Evolutionary conservation across 2,329 filamentous ascomycete genomes (phyloP).

Genomic region (Seiridium cupressi): DNA sequence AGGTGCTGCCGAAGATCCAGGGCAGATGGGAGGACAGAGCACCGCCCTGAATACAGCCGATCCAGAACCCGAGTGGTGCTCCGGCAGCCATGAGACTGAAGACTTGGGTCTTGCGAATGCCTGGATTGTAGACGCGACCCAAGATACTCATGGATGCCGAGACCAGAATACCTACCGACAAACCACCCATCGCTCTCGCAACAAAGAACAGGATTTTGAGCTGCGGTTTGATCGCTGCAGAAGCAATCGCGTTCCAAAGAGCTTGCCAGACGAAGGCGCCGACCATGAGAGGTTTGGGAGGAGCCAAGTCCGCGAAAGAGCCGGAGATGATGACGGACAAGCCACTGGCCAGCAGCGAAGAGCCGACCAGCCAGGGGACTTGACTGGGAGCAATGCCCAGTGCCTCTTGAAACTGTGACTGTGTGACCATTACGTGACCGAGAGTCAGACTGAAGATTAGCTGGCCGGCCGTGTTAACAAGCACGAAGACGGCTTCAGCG

Average conservation of each 20-base stretch:
- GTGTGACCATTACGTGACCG: conserved; percentile 38
- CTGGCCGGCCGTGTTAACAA: conserved; percentile 39
- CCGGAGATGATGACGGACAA: conserved; percentile 38
- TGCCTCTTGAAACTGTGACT: conserved; percentile 32
- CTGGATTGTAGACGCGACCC: conserved; percentile 34
- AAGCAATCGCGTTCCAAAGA: conserved; percentile 34
- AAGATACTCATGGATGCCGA: conserved; percentile 33
- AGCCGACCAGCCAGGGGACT: conserved; percentile 40
- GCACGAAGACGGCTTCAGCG: conserved; percentile 36
- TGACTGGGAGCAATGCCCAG: conserved; percentile 36
- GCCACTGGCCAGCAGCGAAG: conserved; percentile 38
- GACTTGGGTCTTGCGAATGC: conserved; percentile 33
- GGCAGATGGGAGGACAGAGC: conserved; percentile 33
- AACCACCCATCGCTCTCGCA: conserved; percentile 34
- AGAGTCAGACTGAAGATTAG: conserved; percentile 39
- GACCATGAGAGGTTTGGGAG: conserved; percentile 38
- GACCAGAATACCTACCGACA: conserved; percentile 31
- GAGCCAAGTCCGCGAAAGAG: conserved; percentile 33
- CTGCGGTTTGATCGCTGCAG: conserved; percentile 32
- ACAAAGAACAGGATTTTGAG: conserved; percentile 32
- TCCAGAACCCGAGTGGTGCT: conserved; percentile 32
- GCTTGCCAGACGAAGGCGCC: conserved; percentile 39
- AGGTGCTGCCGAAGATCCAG: conserved; percentile 42
- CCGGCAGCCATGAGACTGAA: conserved; percentile 33
- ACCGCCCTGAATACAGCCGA: conserved; percentile 38